A percentile compares a stretch with the other conserved stretches of the same genome.
Conservation (phyloP, 2,329 filamentous ascomycete genomes). For the Sporothrix dimorphospora region DNA sequence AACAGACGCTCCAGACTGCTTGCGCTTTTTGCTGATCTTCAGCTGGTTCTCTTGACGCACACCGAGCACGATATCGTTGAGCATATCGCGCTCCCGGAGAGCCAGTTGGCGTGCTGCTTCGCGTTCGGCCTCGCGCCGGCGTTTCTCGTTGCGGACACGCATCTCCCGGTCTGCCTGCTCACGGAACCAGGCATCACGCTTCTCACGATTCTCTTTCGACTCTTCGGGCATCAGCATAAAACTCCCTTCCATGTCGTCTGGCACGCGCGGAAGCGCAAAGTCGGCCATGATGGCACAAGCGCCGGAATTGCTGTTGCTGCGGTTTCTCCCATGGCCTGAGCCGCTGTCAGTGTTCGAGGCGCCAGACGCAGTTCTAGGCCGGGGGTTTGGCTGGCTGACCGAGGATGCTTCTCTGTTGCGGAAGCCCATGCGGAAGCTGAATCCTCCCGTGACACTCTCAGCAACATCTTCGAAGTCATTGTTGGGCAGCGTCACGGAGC, state of each 20-base stretch:
- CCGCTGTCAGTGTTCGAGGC: neutral
- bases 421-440: constrained; percentile 24
- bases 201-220: constrained; percentile 26
- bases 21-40: constrained; percentile 15
- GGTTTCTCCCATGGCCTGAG: neutral
- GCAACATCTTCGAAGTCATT: neutral
- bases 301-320: neutral
- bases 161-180: constrained; percentile 21
- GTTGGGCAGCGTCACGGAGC: constrained; percentile 21
- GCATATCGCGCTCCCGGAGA: neutral
- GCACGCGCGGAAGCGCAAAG: constrained; percentile 24
- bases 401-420: constrained; percentile 17
- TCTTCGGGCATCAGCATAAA: constrained; percentile 23
- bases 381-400: neutral
- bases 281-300: constrained; percentile 26
- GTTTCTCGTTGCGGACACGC: neutral
- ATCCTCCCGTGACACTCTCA: neutral
- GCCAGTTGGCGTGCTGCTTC: constrained; percentile 19
- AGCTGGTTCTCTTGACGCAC: neutral
- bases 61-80: constrained; percentile 13
- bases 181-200: constrained; percentile 31
- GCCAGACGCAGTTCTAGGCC: neutral
- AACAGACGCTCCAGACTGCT: constrained; percentile 1
- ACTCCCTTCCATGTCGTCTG: constrained; percentile 16
- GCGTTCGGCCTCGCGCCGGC: constrained; percentile 1